These are phyloP conservation scores for Tolypocladium amazonense DNA, from an alignment of 2,329 filamentous ascomycete genomes.

Conservation along the genomic window DNA sequence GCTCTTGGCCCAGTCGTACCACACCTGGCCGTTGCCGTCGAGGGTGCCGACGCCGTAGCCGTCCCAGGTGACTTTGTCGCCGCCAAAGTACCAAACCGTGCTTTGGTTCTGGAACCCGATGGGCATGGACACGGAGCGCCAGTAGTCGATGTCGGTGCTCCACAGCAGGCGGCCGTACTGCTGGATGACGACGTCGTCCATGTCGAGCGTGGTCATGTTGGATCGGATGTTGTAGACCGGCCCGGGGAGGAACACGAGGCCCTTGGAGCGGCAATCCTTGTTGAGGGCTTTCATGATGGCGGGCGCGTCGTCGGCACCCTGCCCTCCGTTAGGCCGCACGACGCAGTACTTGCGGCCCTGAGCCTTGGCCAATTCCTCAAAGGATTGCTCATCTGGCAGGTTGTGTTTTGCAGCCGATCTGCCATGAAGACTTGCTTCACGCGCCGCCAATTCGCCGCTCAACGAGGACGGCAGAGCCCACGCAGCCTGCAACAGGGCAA, in stretches of 20 bases:
- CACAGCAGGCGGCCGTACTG: slow-evolving; percentile 27
- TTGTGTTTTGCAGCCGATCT: not conserved
- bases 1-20: slow-evolving; percentile 41
- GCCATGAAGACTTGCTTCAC: not conserved
- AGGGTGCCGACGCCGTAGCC: slow-evolving; percentile 42
- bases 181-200: slow-evolving; percentile 31
- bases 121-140: slow-evolving; percentile 37
- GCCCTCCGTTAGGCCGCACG: slow-evolving; percentile 11
- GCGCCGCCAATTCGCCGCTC: not conserved
- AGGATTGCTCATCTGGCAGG: not conserved
- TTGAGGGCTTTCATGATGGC: slow-evolving; percentile 21
- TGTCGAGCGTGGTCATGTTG: slow-evolving; percentile 21
- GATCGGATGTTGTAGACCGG: slow-evolving; percentile 21
- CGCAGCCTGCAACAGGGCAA: not conserved
- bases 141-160: slow-evolving; percentile 37
- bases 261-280: slow-evolving; percentile 14
- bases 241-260: slow-evolving; percentile 21
- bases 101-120: slow-evolving; percentile 46
- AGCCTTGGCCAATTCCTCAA: slow-evolving; percentile 4
- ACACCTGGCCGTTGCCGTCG: slow-evolving; percentile 49
- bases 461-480: not conserved
- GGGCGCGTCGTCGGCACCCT: slow-evolving; percentile 19
- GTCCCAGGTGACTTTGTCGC: slow-evolving; percentile 35
- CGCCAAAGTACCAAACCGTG: slow-evolving; percentile 44
- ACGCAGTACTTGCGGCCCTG: slow-evolving; percentile 16